phyloP scores from a whole-genome alignment of 495 filamentous ascomycete genomes.

The Clavariopsis aquatica region DNA sequence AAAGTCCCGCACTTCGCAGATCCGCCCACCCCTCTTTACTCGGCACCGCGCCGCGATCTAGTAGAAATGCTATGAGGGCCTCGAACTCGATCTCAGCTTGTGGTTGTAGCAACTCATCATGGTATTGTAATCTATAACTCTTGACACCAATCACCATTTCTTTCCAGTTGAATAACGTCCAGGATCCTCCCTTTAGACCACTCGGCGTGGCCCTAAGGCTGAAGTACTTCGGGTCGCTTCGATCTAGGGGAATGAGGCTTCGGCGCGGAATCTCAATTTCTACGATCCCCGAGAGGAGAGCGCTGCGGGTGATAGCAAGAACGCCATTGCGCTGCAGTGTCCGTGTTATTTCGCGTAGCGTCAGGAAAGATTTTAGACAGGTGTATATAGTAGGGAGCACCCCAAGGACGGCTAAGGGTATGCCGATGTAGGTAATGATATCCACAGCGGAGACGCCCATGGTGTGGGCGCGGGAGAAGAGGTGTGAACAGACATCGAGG shows the following conservation, averaged over 20 bases:
- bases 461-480: slow-evolving; percentile 4
- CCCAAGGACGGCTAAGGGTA: slow-evolving; percentile 67
- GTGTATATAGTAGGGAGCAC: slow-evolving; percentile 68
- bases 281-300: slow-evolving; percentile 64
- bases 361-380: slow-evolving; percentile 53
- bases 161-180: slow-evolving; percentile 67
- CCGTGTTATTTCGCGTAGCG: slow-evolving; percentile 58
- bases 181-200: slow-evolving; percentile 59
- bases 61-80: slow-evolving; percentile 59
- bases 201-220: slow-evolving; percentile 50
- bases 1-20: slow-evolving; percentile 59
- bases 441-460: slow-evolving; percentile 44
- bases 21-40: slow-evolving; percentile 60
- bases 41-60: slow-evolving; percentile 64
- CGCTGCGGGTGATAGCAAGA: slow-evolving; percentile 59
- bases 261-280: slow-evolving; percentile 67
- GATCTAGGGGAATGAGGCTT: slow-evolving; percentile 60
- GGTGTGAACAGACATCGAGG: background rate
- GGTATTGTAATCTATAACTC: slow-evolving; percentile 63
- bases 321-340: slow-evolving; percentile 56
- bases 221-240: slow-evolving; percentile 60
- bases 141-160: slow-evolving; percentile 59
- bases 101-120: slow-evolving; percentile 63
- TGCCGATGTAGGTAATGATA: slow-evolving; percentile 59
- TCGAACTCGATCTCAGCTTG: slow-evolving; percentile 68